Percentiles rank a stretch among this genome's conserved stretches.
These are phyloP conservation scores for Fusarium haematococcum DNA, from an alignment of 2,329 filamentous ascomycete species.

Conservation along the genomic window DNA sequence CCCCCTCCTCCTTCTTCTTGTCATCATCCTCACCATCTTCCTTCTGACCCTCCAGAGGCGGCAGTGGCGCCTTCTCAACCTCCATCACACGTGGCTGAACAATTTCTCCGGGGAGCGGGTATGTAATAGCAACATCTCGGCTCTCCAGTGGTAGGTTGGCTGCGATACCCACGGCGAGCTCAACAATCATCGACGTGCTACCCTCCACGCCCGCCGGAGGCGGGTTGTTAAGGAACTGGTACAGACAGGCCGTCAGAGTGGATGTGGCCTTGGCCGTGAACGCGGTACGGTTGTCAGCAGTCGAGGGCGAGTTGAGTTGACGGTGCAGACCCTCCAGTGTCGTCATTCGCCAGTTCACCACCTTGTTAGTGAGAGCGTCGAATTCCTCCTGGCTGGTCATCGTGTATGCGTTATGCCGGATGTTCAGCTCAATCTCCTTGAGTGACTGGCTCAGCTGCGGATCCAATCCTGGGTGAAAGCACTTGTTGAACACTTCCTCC, in stretches of 20 bases:
- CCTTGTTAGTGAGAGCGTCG: conserved; percentile 86
- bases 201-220: conserved; percentile 86
- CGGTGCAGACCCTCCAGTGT: conserved; percentile 91
- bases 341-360: conserved; percentile 92
- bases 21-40: conserved; percentile 55
- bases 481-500: conserved; percentile 89
- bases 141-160: conserved; percentile 91
- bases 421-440: conserved; percentile 88
- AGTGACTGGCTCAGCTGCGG: conserved; percentile 79
- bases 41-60: conserved; percentile 65
- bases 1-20: conserved; percentile 54
- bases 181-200: conserved; percentile 91
- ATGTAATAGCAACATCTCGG: conserved; percentile 88
- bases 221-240: conserved; percentile 80
- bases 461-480: conserved; percentile 92
- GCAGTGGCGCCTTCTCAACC: conserved; percentile 78
- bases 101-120: conserved; percentile 80
- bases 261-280: conserved; percentile 78
- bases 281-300: conserved; percentile 72
- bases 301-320: conserved; percentile 73
- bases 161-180: conserved; percentile 87
- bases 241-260: conserved; percentile 76
- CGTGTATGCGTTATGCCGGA: conserved; percentile 80
- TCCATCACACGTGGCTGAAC: conserved; percentile 86
- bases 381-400: conserved; percentile 86